Evolutionary conservation across 2,329 filamentous ascomycete species (phyloP), one percentile per base, ranked within the genome.

Genomic region (Orbilia ellipsospora): DNA sequence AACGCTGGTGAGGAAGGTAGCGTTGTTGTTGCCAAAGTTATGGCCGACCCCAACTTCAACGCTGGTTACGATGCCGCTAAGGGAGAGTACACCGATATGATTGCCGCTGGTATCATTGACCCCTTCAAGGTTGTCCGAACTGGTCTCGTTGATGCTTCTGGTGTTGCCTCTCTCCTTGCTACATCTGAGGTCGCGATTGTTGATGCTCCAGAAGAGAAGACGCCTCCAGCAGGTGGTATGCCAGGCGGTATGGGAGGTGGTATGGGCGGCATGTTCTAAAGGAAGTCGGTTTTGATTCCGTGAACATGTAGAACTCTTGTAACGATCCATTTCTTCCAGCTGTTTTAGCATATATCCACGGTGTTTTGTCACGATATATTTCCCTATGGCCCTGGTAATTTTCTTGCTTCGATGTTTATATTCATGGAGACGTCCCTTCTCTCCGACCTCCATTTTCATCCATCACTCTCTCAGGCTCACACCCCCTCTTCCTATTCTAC

Each of bases 31-130:
- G 95, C 95, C 84, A 99, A 99, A 90, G 91, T 99, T 80, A 95
- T 92, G 81, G 94, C 98, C 81, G 95, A 99, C 86, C 94, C 87
- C 83, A 94, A 99, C 85, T 99, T 99, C 89, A 96, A 97, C 92
- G 95, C 91, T 87, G 95, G 95, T 78, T 99, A 93, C 86, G 93
- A 99, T 88, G 95, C 92, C 85, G 86, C 93, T 83, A 97, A 94
- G 87, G 93, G 94, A 84, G 92, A 98, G 87, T 99, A 97, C 85
- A 93, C 97, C 79, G 94, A 99, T 87, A 98, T 99, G 95, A 97
- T 99, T 82, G 84, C 88, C 78, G 89, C 93, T 79, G 95, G 95
- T 91, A 99, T 99, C 84, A 91, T 99, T 75, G 95, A 99, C 83
- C 95, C 95, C 78, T 92, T 99, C 88, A 99, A 99, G 92, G 95